Base-by-base conservation (phyloP, 2,329 filamentous ascomycete genomes). In the Aspergillus sp. region DNA sequence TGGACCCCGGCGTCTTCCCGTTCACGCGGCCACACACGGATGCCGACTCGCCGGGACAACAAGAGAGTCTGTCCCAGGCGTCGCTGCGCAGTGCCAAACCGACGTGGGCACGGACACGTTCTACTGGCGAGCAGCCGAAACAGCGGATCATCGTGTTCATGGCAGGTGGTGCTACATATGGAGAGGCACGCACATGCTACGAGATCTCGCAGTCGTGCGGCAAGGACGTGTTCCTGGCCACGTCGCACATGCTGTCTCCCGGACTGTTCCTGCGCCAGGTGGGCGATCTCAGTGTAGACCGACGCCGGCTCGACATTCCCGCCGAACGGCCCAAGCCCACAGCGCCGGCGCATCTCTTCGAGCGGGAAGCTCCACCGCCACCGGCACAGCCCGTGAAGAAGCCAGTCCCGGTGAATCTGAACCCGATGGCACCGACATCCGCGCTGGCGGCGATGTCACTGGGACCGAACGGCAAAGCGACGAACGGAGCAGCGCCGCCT, bases 131-230 rank as follows among this genome's bases (percentile, higher is more conserved):
- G 62, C 94, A 98, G 73, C 96, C 93, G 65, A 87, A 90, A 56
- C 95, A 99, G 74, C 88, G 95, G 55, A 85, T 98, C 57, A 91
- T 99, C 61, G 89, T 98, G 15, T 98, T 97, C 74, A 89, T 98
- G 84, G 95, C 94, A 1, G 95, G 95, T 51, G 95, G 95, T 48
- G 95, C 95, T 19, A 98, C 95, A 0, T 97, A 94, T 74, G 92
- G 91, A 5, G 95, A 99, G 78, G 85, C 91, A 32, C 87, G 95
- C 28, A 85, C 88, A 12, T 99, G 95, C 78, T 98, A 98, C 74
- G 92, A 97, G 70, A 81, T 94, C 25, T 89, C 91, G 2, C 84
- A 88, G 55, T 81, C 87, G 53, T 87, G 87, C 50, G 87, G 86
- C 55, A 87, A 90, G 65, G 95, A 99, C 68, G 81, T 98, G n/a